Base-by-base conservation (phyloP, 257 asterid genomes). In the Cynanchum wilfordii region DNA sequence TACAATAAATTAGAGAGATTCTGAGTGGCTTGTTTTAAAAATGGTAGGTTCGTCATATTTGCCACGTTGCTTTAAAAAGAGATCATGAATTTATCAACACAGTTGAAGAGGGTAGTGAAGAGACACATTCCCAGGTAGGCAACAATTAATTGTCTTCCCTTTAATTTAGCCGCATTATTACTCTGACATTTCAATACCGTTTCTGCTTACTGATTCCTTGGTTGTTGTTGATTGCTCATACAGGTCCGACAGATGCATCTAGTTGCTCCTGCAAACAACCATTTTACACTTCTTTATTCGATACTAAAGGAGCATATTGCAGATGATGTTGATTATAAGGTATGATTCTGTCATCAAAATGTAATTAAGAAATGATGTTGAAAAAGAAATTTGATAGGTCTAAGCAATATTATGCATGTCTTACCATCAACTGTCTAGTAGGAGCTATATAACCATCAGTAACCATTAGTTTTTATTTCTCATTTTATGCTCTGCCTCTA, bases 81-180 rank as follows among this genome's bases (percentile, higher is more conserved):
- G 99, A 95, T 78, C 97, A 95, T 65, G 98, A 95, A 54, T 95
- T 60, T 79, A 79, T 95, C 73, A 95, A 95, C 84, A 89, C 99
- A 5, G 99, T 92, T 44, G 66, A 83, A 70, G 98, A 95, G 80
- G 99, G 99, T 79, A 86, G 95, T 64, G 98, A 92, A 83, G 99
- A 95, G 86, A 95, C 99, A 11, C 98, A 95, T 79, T 63, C 97
- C 68, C 95, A 93, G 89, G 98, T 86, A 71, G 66, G 77, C 52
- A 76, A 29, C 12, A 20, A 44, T 38, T 74, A 64, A 56, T 60
- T 42, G 47, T 5, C 10, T 68, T 60, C 42, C 40, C 49, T 49
- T 55, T 70, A 50, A 25, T 75, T 64, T 65, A 17, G 68, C 25
- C 16, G 16, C 20, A 64, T 64, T 64, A 64, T 17, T 7, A 36